Percentiles rank a stretch among this genome's conserved stretches.
These are phyloP conservation scores for Alternaria alternata DNA, from an alignment of 2,329 filamentous ascomycete genomes.

Conservation along the genomic window DNA sequence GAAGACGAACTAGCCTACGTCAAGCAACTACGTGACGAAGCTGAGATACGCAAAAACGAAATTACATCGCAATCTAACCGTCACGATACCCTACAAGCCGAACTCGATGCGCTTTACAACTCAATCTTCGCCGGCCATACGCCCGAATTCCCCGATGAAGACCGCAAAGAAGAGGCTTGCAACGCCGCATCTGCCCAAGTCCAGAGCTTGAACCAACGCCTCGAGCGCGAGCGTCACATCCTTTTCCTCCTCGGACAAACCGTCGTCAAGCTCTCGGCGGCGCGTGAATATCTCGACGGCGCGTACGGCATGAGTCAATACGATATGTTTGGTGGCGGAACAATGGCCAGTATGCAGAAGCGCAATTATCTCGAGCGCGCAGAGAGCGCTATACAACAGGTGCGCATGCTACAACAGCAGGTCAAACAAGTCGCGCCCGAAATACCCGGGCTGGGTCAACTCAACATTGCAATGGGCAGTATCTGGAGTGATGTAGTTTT, in stretches of 20 bases:
- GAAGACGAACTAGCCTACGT: constrained; percentile 42
- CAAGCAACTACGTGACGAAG: constrained; percentile 35
- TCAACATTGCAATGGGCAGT: constrained; percentile 57
- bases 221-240: constrained; percentile 38
- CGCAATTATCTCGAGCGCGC: constrained; percentile 60
- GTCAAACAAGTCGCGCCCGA: constrained; percentile 53
- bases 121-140: constrained; percentile 45
- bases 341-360: constrained; percentile 63
- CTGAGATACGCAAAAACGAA: constrained; percentile 26
- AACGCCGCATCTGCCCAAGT: constrained; percentile 21
- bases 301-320: constrained; percentile 40
- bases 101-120: constrained; percentile 42
- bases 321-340: constrained; percentile 62
- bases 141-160: constrained; percentile 45
- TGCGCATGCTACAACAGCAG: constrained; percentile 49
- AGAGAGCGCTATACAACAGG: constrained; percentile 55
- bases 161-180: constrained; percentile 36
- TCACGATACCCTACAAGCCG: constrained; percentile 32
- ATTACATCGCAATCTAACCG: constrained; percentile 26
- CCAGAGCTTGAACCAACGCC: constrained; percentile 20
- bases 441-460: constrained; percentile 49
- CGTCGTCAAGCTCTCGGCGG: constrained; percentile 30
- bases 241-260: constrained; percentile 38
- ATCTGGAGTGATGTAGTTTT: constrained; percentile 64
- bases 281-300: constrained; percentile 28